Conservation (phyloP, 768 basidiomycete genomes). For the Podaxis sp. region DNA sequence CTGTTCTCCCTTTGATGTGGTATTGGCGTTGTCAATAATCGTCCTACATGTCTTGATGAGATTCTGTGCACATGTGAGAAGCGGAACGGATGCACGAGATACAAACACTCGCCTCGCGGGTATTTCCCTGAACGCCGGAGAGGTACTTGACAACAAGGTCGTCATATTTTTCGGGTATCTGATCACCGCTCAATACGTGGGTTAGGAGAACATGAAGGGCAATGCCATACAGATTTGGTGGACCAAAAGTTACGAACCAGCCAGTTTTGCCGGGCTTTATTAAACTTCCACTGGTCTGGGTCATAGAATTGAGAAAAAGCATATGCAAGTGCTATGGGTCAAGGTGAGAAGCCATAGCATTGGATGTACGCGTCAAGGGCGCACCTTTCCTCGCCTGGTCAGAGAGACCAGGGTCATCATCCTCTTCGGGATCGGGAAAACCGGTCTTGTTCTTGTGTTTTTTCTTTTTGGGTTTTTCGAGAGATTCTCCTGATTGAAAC, state of each 20-base stretch:
- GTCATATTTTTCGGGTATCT: slow-evolving; percentile 57
- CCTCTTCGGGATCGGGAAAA: slow-evolving; percentile 41
- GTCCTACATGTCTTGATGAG: slow-evolving; percentile 3
- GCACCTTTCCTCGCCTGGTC: slow-evolving; percentile 40
- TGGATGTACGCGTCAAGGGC: slow-evolving; percentile 5
- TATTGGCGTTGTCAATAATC: background rate
- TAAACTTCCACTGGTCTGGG: slow-evolving; percentile 64
- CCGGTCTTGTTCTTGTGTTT: slow-evolving; percentile 44
- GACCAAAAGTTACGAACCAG: slow-evolving; percentile 66
- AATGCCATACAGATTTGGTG: slow-evolving; percentile 35
- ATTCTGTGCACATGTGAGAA: background rate
- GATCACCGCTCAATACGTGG: background rate
- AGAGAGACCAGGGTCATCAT: slow-evolving; percentile 25
- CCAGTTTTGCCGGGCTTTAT: slow-evolving; percentile 76
- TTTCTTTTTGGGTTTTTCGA: slow-evolving; percentile 22
- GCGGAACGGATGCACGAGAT: background rate
- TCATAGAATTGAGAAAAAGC: slow-evolving; percentile 52
- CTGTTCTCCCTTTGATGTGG: background rate
- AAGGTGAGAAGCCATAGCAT: background rate
- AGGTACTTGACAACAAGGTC: slow-evolving; percentile 45
- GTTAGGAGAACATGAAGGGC: background rate
- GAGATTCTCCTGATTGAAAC: background rate
- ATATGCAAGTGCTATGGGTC: slow-evolving; percentile 41
- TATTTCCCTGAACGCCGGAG: slow-evolving; percentile 45
- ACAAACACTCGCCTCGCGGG: slow-evolving; percentile 33